Evolutionary conservation across 352 stramenopile genomes (phyloP).

Genomic region (Phytopythium ostracodes): DNA sequence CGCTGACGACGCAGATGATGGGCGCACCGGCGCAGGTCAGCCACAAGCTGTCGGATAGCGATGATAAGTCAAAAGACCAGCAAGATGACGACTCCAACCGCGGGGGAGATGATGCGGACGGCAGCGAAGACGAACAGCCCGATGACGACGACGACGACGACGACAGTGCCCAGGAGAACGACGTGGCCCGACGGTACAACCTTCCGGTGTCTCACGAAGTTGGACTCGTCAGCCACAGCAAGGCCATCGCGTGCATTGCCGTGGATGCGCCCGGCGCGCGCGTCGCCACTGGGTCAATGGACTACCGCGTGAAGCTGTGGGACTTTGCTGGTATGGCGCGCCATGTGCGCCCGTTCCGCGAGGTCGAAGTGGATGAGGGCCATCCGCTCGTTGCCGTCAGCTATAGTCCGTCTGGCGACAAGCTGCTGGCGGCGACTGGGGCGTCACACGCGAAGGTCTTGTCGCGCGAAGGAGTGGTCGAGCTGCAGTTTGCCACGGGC

Average conservation of each 20-base stretch:
- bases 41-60: background rate
- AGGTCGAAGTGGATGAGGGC: slow-evolving; percentile 77
- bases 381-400: slow-evolving; percentile 73
- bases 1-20: slow-evolving; percentile 78
- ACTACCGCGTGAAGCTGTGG: slow-evolving; percentile 86
- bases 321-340: slow-evolving; percentile 85
- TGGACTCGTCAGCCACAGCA: slow-evolving; percentile 47
- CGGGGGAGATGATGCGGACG: slow-evolving; percentile 8
- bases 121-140: slow-evolving; percentile 11
- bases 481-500: slow-evolving; percentile 76
- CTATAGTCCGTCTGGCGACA: slow-evolving; percentile 78
- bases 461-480: slow-evolving; percentile 70
- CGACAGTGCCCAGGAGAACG: slow-evolving; percentile 27
- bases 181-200: slow-evolving; percentile 62
- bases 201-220: slow-evolving; percentile 74
- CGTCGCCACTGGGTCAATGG: slow-evolving; percentile 74
- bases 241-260: slow-evolving; percentile 62
- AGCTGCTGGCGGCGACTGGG: slow-evolving; percentile 58
- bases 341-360: slow-evolving; percentile 73
- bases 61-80: background rate
- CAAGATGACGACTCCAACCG: background rate
- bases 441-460: slow-evolving; percentile 79
- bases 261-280: slow-evolving; percentile 63
- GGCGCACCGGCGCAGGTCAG: slow-evolving; percentile 18
- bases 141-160: slow-evolving; percentile 23